These are phyloP conservation scores for Trichocladium uniseriatum DNA, from an alignment of 495 filamentous ascomycete species.

Conservation along the genomic window DNA sequence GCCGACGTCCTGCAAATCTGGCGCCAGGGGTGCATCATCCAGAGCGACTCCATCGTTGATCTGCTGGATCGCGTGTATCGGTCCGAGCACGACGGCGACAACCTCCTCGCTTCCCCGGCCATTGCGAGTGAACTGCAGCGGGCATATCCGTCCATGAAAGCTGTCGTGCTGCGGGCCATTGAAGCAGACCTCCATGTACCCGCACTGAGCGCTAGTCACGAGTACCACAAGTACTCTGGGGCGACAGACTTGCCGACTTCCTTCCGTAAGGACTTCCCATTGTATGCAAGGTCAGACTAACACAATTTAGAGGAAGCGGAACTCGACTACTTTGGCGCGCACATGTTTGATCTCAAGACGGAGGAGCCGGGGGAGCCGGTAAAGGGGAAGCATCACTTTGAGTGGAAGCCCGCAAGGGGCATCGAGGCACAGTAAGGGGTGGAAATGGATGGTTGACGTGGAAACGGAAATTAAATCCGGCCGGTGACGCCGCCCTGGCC, in stretches of 20 bases:
- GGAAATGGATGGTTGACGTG: too few species aligned
- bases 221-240: slow-evolving; percentile 59
- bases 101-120: slow-evolving; percentile 38
- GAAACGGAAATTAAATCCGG: too few species aligned
- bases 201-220: slow-evolving; percentile 52
- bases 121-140: slow-evolving; percentile 48
- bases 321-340: slow-evolving; percentile 67
- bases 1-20: slow-evolving; percentile 56
- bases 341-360: slow-evolving; percentile 52
- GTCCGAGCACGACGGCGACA: slow-evolving; percentile 8
- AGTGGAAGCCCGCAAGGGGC: slow-evolving; percentile 44
- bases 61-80: slow-evolving; percentile 40
- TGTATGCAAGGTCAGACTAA: too few species aligned
- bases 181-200: slow-evolving; percentile 58
- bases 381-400: slow-evolving; percentile 47
- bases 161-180: slow-evolving; percentile 47
- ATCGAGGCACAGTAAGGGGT: not conserved
- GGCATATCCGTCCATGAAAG: slow-evolving; percentile 45
- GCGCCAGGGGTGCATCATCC: slow-evolving; percentile 67
- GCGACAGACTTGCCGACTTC: slow-evolving; percentile 51
- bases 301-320: slow-evolving; percentile 48
- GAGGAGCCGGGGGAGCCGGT: slow-evolving; percentile 39
- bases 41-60: slow-evolving; percentile 56
- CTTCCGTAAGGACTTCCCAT: too few species aligned
- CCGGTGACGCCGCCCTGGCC: too few species aligned